Evolutionary conservation across 805 yeast genomes (phyloP).

Genomic region (Candida ipomoeae): DNA sequence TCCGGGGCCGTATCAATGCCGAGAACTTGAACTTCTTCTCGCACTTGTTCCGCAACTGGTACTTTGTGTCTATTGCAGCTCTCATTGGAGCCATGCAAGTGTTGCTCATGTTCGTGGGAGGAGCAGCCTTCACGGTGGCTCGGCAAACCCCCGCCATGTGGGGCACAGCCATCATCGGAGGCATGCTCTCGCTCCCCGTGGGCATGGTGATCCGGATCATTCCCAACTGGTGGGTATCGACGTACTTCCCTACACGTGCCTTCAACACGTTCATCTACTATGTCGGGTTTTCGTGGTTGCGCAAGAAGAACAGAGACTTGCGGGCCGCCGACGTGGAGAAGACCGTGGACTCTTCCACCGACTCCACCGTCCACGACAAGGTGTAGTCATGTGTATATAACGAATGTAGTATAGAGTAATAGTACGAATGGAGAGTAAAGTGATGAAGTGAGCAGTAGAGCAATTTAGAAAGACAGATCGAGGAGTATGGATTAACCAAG

Average conservation of each 20-base stretch:
- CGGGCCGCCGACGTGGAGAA: constrained; percentile 18
- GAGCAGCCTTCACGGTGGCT: constrained; percentile 84
- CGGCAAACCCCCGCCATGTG: constrained; percentile 83
- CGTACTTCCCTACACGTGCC: constrained; percentile 59
- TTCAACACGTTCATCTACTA: constrained; percentile 38
- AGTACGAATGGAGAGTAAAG: too few species aligned
- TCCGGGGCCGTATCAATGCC: constrained; percentile 55
- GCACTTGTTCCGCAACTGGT: constrained; percentile 77
- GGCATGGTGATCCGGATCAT: constrained; percentile 72
- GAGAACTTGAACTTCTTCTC: constrained; percentile 78
- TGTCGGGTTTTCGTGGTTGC: constrained; percentile 34
- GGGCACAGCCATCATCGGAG: constrained; percentile 83
- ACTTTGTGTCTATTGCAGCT: constrained; percentile 66
- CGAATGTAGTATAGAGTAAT: too few species aligned
- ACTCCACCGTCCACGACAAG: not conserved
- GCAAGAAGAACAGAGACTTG: constrained; percentile 22
- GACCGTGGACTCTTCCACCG: constrained; percentile 4
- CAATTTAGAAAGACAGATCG: too few species aligned
- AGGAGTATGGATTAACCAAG: too few species aligned
- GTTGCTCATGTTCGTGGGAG: constrained; percentile 93
- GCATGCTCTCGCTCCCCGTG: constrained; percentile 73
- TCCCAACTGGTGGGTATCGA: constrained; percentile 75
- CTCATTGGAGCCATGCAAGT: constrained; percentile 83
- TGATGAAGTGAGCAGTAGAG: too few species aligned
- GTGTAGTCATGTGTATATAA: not conserved